phyloP scores from a whole-genome alignment of 2,329 filamentous ascomycete genomes.

The Colletotrichum chlorophyti region DNA sequence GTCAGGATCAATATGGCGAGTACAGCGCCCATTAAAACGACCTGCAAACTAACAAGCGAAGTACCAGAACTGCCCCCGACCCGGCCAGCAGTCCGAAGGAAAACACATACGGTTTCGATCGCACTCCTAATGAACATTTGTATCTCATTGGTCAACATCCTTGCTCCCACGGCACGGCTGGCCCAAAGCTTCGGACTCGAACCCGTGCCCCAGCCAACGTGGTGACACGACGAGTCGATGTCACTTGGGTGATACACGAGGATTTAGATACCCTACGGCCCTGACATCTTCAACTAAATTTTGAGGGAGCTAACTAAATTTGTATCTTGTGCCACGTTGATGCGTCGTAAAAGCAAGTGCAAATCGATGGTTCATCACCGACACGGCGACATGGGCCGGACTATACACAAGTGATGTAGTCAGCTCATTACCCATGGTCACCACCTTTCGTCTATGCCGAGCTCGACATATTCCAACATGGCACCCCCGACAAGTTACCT shows the following conservation, averaged over 20 bases:
- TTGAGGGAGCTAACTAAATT: background rate
- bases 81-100: too few species aligned
- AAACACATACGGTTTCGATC: conserved; percentile 1
- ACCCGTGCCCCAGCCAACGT: background rate
- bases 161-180: background rate
- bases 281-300: background rate
- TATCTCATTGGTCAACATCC: background rate
- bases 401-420: background rate
- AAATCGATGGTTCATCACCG: background rate
- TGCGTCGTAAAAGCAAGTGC: background rate
- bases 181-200: background rate
- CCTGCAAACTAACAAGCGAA: too few species aligned
- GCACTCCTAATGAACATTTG: too few species aligned
- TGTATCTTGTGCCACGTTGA: background rate
- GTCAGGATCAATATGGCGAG: too few species aligned
- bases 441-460: conserved; percentile 7
- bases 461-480: conserved; percentile 4
- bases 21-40: too few species aligned
- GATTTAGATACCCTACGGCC: background rate
- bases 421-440: conserved; percentile 2
- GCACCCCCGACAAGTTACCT: background rate
- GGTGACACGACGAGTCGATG: background rate
- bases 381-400: too few species aligned
- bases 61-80: too few species aligned
- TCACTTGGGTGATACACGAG: background rate